phyloP scores from a whole-genome alignment of 2,329 filamentous ascomycete species.

The Botryotinia globosa region DNA sequence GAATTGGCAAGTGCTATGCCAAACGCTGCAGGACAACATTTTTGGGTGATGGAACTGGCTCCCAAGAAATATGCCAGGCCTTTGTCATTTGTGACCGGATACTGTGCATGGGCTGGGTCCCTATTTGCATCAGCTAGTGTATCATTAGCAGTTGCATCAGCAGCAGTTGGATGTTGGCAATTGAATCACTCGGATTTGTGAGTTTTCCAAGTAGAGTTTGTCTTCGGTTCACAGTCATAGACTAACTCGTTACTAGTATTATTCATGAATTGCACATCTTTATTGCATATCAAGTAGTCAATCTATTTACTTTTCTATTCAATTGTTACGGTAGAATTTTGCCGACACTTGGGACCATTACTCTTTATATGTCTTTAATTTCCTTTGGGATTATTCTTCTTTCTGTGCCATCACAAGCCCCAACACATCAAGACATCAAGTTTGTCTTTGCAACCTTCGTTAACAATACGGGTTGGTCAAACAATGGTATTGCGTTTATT shows the following conservation, averaged over 20 bases:
- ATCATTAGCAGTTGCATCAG: constrained; percentile 13
- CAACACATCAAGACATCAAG: constrained; percentile 16
- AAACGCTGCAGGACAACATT: constrained; percentile 21
- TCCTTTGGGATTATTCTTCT: constrained; percentile 13
- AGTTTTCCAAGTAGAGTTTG: not conserved
- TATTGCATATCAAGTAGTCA: constrained; percentile 15
- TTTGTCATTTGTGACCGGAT: constrained; percentile 17
- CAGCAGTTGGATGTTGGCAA: constrained; percentile 17
- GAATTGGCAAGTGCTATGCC: constrained; percentile 20
- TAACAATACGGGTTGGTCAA: constrained; percentile 22
- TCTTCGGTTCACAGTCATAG: not conserved
- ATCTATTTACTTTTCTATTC: constrained; percentile 17
- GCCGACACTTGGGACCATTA: constrained; percentile 13
- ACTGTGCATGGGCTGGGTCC: constrained; percentile 19
- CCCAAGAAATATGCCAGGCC: constrained; percentile 18
- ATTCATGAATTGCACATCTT: constrained; percentile 17
- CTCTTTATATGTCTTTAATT: constrained; percentile 17
- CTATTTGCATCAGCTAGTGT: constrained; percentile 18
- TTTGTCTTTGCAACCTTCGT: constrained; percentile 23
- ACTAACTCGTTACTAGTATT: not conserved
- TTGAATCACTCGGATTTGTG: constrained; percentile 15
- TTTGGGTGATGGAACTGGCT: constrained; percentile 18
- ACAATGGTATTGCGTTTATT: constrained; percentile 19
- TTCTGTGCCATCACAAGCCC: constrained; percentile 13
- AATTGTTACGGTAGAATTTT: constrained; percentile 16